Base-by-base conservation (phyloP, 345 rosid species). In the Dimocarpus longan region DNA sequence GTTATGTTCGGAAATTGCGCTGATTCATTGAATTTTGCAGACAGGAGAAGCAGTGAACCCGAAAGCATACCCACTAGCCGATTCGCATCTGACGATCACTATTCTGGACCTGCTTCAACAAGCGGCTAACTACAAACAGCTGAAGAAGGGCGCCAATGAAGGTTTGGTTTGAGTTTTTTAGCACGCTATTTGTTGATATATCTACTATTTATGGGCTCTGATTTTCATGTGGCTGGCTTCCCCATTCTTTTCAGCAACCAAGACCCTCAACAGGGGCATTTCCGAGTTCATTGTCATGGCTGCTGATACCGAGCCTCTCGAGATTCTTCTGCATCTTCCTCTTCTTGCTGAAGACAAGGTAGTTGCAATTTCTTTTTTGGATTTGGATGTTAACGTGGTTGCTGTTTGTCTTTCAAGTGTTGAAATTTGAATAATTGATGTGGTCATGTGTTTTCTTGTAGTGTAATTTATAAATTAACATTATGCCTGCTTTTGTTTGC, bases 141-240 rank as follows among this genome's bases (percentile, higher is more conserved):
- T 93, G 79, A 95, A 95, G 77, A 93, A 92, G 88, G 97, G 98
- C 9, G 98, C 97, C 32, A 95, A 95, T 74, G 99, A 95, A 90
- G 95, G 95, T 90, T 22, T 24, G 39, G 12, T 42, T 22, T 70
- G 40, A n/a, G 24, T 32, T 22, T 40, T 26, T 50, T 8, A 28
- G 12, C 22, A 8, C 3, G 22, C 12, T 65, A 11, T 8, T 78
- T 59, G 65, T 15, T 44, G 13, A 56, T 70, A 0, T 70, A 60
- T 43, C 40, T 79, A 26, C 10, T 57, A 57, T 67, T 76, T 19
- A 57, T 73, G 52, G 28, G 39, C 4, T 1, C 54, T 69, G 48
- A 16, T 1, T 68, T 54, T 1, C 3, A 37, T 72, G 8, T 24
- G 67, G 12, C 12, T 46, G 52, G 8, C 12, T 46, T 46, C 12